A percentile compares a stretch with the other conserved stretches of the same genome.
phyloP scores from a whole-genome alignment of 768 basidiomycete genomes.

The Amanita rubescens region DNA sequence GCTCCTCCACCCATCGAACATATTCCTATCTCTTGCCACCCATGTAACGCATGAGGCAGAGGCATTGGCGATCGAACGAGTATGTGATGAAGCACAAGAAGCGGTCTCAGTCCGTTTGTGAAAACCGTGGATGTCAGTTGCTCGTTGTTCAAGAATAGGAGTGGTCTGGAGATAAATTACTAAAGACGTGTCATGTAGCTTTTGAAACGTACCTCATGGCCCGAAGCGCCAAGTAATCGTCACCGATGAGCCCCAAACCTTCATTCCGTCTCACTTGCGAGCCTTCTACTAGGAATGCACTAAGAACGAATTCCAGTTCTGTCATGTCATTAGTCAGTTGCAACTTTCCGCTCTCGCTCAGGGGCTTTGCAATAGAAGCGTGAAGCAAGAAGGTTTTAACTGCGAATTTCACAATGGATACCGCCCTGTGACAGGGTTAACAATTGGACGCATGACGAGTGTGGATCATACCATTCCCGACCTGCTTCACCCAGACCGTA shows the following conservation, averaged over 20 bases:
- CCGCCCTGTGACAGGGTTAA: constrained; percentile 34
- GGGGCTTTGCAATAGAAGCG: constrained; percentile 85
- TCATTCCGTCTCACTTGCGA: constrained; percentile 52
- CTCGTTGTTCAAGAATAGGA: constrained; percentile 82
- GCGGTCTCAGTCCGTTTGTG: constrained; percentile 74
- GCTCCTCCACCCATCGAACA: constrained; percentile 93
- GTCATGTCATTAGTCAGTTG: constrained; percentile 96
- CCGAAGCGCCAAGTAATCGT: constrained; percentile 79
- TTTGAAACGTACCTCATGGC: constrained; percentile 65
- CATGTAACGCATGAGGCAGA: constrained; percentile 83
- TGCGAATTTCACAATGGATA: constrained; percentile 66
- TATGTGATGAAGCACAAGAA: constrained; percentile 88
- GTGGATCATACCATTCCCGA: constrained; percentile 59
- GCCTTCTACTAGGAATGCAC: constrained; percentile 63
- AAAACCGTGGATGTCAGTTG: constrained; percentile 56
- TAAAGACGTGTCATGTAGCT: neutral
- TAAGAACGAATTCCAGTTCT: constrained; percentile 88
- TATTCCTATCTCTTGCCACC: constrained; percentile 97
- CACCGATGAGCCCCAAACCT: constrained; percentile 69
- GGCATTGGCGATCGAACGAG: constrained; percentile 82
- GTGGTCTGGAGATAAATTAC: constrained; percentile 43
- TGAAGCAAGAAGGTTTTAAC: constrained; percentile 88
- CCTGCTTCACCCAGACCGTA: constrained; percentile 68
- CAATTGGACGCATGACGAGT: neutral
- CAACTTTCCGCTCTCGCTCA: constrained; percentile 90